Percentiles rank a stretch among this genome's conserved stretches.
Conservation (phyloP, 352 stramenopile genomes). For the Globisporangium camurandrum region DNA sequence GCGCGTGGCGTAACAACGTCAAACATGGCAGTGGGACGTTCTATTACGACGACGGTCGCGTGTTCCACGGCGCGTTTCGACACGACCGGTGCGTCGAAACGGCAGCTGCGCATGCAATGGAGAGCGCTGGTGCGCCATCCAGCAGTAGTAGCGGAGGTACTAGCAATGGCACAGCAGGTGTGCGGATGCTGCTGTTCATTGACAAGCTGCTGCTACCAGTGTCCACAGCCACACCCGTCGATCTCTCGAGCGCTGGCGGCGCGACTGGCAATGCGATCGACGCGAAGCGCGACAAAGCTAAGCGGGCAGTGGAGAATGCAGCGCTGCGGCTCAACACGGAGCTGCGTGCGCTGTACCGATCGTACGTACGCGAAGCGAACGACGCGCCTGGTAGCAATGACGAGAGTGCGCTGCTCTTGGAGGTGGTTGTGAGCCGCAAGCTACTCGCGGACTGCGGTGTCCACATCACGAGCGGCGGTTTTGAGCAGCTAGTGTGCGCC, state of each 20-base stretch:
- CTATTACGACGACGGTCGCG: conserved; percentile 60
- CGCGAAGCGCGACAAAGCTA: conserved; percentile 26
- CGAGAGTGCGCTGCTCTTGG: conserved; percentile 27
- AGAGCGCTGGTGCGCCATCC: background rate
- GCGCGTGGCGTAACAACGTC: conserved; percentile 72
- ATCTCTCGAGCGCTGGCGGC: background rate
- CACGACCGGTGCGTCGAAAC: conserved; percentile 30
- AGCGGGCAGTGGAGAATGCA: conserved; percentile 39
- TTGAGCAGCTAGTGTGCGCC: conserved; percentile 28
- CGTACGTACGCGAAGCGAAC: conserved; percentile 28
- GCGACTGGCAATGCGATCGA: background rate
- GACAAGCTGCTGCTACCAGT: conserved; percentile 32
- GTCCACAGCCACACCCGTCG: background rate
- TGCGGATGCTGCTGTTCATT: conserved; percentile 42
- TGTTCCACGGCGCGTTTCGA: conserved; percentile 38
- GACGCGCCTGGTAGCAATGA: conserved; percentile 8
- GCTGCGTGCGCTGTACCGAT: conserved; percentile 45
- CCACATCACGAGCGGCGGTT: conserved; percentile 25
- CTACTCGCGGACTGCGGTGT: conserved; percentile 38
- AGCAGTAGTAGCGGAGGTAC: background rate
- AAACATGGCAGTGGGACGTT: conserved; percentile 72
- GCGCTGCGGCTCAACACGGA: conserved; percentile 59
- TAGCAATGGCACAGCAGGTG: background rate
- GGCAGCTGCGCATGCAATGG: conserved; percentile 8
- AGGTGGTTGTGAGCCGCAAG: conserved; percentile 41